Percentiles rank a stretch among this genome's conserved stretches.
phyloP scores from a whole-genome alignment of 768 basidiomycete species.

The Phylloporus sp. region DNA sequence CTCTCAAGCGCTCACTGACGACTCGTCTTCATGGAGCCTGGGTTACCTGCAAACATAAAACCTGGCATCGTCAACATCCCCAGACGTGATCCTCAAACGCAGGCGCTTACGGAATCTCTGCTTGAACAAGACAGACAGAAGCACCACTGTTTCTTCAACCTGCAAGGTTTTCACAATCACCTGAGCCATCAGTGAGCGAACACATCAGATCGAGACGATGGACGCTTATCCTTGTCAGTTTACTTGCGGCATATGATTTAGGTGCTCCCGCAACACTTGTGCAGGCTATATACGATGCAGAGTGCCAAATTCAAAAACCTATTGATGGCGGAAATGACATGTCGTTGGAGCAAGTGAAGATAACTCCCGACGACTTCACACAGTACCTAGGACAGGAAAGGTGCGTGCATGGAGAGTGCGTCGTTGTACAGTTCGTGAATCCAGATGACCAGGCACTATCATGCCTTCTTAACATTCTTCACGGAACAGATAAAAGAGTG shows the following conservation, averaged over 20 bases:
- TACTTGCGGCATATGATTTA: slow-evolving; percentile 53
- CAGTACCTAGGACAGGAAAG: slow-evolving; percentile 45
- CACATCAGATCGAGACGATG: background rate
- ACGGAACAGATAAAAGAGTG: slow-evolving; percentile 32
- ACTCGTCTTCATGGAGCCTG: background rate
- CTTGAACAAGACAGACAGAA: slow-evolving; percentile 43
- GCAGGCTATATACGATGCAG: slow-evolving; percentile 45
- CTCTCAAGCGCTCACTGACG: too few species aligned
- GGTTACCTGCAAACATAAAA: slow-evolving; percentile 17
- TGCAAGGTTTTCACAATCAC: slow-evolving; percentile 50
- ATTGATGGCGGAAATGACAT: slow-evolving; percentile 33
- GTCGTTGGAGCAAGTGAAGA: slow-evolving; percentile 12
- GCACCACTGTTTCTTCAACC: slow-evolving; percentile 48
- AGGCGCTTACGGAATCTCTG: slow-evolving; percentile 39
- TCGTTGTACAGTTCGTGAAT: slow-evolving; percentile 30
- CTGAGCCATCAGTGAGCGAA: slow-evolving; percentile 50
- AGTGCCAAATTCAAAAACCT: slow-evolving; percentile 36
- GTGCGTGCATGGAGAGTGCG: slow-evolving; percentile 34
- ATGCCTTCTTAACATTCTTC: slow-evolving; percentile 37
- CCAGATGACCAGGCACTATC: slow-evolving; percentile 27
- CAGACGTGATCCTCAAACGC: slow-evolving; percentile 41
- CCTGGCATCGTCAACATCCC: slow-evolving; percentile 45
- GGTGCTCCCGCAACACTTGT: slow-evolving; percentile 44
- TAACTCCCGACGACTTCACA: slow-evolving; percentile 45
- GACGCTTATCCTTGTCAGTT: slow-evolving; percentile 26